Conservation (phyloP, 345 rosid species). For the rapeseed (Brassica napus) region Da-Ae NC_063449.1:32293501-32294000, state of each 20-base stretch:
- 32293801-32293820: not conserved
- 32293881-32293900: not conserved
- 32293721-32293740: not conserved
- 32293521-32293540: not conserved
- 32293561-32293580: not conserved
- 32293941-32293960: conserved; percentile 24
- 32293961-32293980: conserved; percentile 33
- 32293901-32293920: not conserved
- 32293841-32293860: not conserved
- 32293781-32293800: not conserved
- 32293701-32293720: not conserved
- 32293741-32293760: not conserved
- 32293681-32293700: not conserved
- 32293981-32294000: conserved; percentile 60
- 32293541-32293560: not conserved
- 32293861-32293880: not conserved
- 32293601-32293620: not conserved
- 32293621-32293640: not conserved
- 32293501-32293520: not conserved
- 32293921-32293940: conserved; percentile 73
- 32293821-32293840: not conserved
- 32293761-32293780: not conserved
- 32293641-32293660: not conserved
- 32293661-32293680: not conserved
- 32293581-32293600: not conserved